phyloP scores from a whole-genome alignment of 2,329 filamentous ascomycete species.

The Herpotrichia juniperi region DNA sequence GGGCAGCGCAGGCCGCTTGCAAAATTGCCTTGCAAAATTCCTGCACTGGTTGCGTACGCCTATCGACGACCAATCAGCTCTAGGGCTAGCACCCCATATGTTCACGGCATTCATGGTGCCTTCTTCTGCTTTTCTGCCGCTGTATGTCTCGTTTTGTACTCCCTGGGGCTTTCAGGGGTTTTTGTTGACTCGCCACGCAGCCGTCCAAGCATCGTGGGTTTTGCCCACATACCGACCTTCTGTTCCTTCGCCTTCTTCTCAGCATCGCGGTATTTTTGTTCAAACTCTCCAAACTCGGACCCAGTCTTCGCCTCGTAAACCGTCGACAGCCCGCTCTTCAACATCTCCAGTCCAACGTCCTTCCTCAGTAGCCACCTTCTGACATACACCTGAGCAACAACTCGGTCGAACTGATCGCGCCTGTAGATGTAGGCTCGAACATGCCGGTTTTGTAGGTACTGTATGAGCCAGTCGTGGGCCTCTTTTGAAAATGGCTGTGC shows the following conservation, averaged over 20 bases:
- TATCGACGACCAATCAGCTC: slow-evolving; percentile 7
- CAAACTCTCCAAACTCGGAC: slow-evolving; percentile 77
- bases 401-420: slow-evolving; percentile 88
- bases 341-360: slow-evolving; percentile 90
- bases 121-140: slow-evolving; percentile 49
- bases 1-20: slow-evolving; percentile 9
- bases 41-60: slow-evolving; percentile 9
- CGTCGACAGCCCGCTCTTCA: slow-evolving; percentile 82
- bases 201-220: slow-evolving; percentile 46
- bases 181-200: slow-evolving; percentile 57
- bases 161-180: slow-evolving; percentile 78
- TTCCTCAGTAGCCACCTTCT: slow-evolving; percentile 69
- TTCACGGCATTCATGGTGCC: slow-evolving; percentile 14
- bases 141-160: slow-evolving; percentile 75
- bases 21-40: slow-evolving; percentile 13
- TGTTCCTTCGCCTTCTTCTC: slow-evolving; percentile 59
- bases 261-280: slow-evolving; percentile 68
- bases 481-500: slow-evolving; percentile 85
- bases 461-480: slow-evolving; percentile 79
- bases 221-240: slow-evolving; percentile 70
- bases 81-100: not conserved
- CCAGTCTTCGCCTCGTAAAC: slow-evolving; percentile 93
- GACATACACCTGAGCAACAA: slow-evolving; percentile 84
- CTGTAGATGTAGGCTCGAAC: slow-evolving; percentile 85
- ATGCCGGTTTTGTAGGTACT: slow-evolving; percentile 71